These are phyloP conservation scores for Puccinia horiana DNA, from an alignment of 1,284 basidiomycete species.

Conservation along the genomic window DNA sequence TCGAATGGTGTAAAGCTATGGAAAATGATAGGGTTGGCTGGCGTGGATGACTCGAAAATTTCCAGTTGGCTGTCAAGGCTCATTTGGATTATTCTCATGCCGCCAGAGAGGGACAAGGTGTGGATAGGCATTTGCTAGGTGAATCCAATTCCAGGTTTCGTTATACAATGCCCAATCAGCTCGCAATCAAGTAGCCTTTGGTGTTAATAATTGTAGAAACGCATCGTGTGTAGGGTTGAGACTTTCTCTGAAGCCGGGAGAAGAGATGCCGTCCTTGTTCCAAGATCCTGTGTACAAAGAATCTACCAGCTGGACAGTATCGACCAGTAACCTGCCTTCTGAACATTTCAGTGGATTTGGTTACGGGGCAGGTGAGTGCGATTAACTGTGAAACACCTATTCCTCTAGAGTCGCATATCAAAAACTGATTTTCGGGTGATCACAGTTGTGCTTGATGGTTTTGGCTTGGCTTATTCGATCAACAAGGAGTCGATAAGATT, in stretches of 20 bases:
- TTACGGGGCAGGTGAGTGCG: slow-evolving; percentile 79
- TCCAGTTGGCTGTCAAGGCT: slow-evolving; percentile 75
- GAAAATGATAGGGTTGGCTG: slow-evolving; percentile 62
- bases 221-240: slow-evolving; percentile 65
- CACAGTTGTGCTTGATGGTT: slow-evolving; percentile 70
- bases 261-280: slow-evolving; percentile 70
- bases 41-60: slow-evolving; percentile 66
- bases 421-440: slow-evolving; percentile 2
- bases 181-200: background rate
- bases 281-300: slow-evolving; percentile 71
- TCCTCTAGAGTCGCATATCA: background rate
- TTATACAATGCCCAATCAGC: background rate
- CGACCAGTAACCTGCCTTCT: slow-evolving; percentile 82
- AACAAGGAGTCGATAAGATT: slow-evolving; percentile 83
- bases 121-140: slow-evolving; percentile 91
- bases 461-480: slow-evolving; percentile 89
- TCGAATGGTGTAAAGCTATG: slow-evolving; percentile 87
- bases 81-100: slow-evolving; percentile 85
- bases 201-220: background rate
- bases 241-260: slow-evolving; percentile 74
- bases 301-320: slow-evolving; percentile 86
- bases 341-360: slow-evolving; percentile 91
- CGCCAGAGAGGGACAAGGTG: slow-evolving; percentile 91
- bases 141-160: slow-evolving; percentile 42
- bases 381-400: background rate